A percentile compares a stretch with the other conserved stretches of the same genome.
These are phyloP conservation scores for Schizosaccharomyces cryophilus DNA, from an alignment of 805 yeast species.

Conservation along the genomic window DNA sequence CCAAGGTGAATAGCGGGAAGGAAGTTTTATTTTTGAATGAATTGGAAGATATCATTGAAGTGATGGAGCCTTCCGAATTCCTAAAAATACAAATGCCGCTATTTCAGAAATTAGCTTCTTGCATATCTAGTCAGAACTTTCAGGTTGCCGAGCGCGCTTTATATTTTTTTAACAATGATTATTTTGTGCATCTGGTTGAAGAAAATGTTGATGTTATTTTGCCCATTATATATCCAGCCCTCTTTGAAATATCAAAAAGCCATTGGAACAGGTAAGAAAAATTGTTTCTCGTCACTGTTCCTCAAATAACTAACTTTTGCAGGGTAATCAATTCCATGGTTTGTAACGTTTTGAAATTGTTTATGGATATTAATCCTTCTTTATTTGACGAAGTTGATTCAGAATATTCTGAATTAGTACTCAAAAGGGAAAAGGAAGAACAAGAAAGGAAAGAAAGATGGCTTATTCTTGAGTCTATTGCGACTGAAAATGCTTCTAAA, in stretches of 20 bases:
- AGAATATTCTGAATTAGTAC: slow-evolving; percentile 13
- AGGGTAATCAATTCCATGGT: slow-evolving; percentile 79
- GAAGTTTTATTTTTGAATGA: slow-evolving; percentile 91
- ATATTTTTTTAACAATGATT: slow-evolving; percentile 85
- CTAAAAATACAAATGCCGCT: slow-evolving; percentile 76
- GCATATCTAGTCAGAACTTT: slow-evolving; percentile 85
- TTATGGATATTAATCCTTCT: slow-evolving; percentile 78
- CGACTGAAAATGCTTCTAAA: neutral
- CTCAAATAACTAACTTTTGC: neutral
- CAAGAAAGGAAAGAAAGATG: neutral
- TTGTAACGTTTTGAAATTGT: slow-evolving; percentile 69
- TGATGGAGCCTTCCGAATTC: slow-evolving; percentile 82
- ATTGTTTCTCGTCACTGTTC: no score
- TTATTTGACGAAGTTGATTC: slow-evolving; percentile 32
- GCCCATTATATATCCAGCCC: slow-evolving; percentile 74
- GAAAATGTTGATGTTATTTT: slow-evolving; percentile 73
- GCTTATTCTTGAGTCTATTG: neutral
- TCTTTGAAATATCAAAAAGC: slow-evolving; percentile 57
- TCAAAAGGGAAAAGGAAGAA: neutral
- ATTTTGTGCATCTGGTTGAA: slow-evolving; percentile 67
- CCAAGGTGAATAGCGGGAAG: slow-evolving; percentile 79
- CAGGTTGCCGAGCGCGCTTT: slow-evolving; percentile 91
- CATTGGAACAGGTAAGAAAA: slow-evolving; percentile 43
- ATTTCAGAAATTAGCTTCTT: slow-evolving; percentile 78
- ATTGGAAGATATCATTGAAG: slow-evolving; percentile 88